Evolutionary conservation across 352 stramenopile genomes (phyloP), one percentile per base, ranked within the genome.

Genomic region (Elongisporangium anandrum): DNA sequence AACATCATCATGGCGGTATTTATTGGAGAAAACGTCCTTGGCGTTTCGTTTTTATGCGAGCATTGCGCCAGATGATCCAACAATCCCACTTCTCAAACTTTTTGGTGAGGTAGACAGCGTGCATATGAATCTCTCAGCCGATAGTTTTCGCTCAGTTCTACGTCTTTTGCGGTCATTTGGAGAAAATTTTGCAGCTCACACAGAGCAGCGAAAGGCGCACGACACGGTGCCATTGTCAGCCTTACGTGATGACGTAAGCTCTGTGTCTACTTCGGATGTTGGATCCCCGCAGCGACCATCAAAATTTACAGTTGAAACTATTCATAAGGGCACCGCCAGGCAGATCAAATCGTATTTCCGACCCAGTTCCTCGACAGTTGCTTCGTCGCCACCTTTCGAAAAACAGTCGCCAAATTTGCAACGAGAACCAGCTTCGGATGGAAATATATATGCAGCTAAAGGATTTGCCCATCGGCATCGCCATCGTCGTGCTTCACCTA

Each of bases 11-110:
- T 83, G 78, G 77, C 68, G 72, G 24, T 83, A 90, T 52, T 60
- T 90, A 22, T 69, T 91, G 7, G 81, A 92, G 61, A 92, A 89
- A 70, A 93, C 77, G 10, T 90, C 78, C 12, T 61, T 92, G 10
- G 69, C 69, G 2, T 86, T 93, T 26, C 81, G 72, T 50, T 88
- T 94, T 47, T 84, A 82, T 60, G 79, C 87, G 47, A 95, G 86
- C 38, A 81, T 95, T 8, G 77, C 84, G 4, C 80, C 84, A 2
- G 80, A 88, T 63, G 86, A 95, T 47, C 84, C 82, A 1, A 89
- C 77, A 8, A 87, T 92, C 52, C 80, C 86, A 39, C 69, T 95
- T 13, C 53, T 93, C 9, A 95, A 94, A 57, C 59, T 94, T 15
- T 75, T 85, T 56, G 86, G 86, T 24, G 78, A 76, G 9, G 72